phyloP scores from a whole-genome alignment of 2,329 filamentous ascomycete species.

The Clarireedia hainanense region DNA sequence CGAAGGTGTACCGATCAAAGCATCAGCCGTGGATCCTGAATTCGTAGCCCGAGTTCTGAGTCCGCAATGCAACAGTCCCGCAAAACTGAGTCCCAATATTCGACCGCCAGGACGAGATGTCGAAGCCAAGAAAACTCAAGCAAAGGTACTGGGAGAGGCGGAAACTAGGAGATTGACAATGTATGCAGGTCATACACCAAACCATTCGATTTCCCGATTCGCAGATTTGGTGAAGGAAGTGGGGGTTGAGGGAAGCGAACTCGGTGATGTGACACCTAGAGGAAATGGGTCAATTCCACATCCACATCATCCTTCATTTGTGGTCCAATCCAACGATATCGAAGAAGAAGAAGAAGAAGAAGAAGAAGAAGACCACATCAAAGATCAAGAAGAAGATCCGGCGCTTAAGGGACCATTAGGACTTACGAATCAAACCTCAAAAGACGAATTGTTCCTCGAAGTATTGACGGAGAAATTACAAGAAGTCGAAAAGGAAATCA shows the following conservation, averaged over 20 bases:
- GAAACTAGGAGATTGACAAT: conserved; percentile 48
- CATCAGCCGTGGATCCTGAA: conserved; percentile 38
- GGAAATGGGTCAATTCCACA: not conserved
- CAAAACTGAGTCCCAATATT: conserved; percentile 20
- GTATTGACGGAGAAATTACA: conserved; percentile 21
- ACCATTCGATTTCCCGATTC: conserved; percentile 46
- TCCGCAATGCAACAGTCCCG: conserved; percentile 20
- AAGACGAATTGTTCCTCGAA: conserved; percentile 21
- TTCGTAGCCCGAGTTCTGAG: conserved; percentile 27
- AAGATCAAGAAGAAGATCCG: conserved; percentile 18
- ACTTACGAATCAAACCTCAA: conserved; percentile 16
- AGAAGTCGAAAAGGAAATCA: conserved; percentile 15
- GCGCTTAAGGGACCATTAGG: conserved; percentile 22
- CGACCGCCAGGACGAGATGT: conserved; percentile 13
- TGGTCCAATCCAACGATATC: not conserved
- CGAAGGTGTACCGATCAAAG: conserved; percentile 52
- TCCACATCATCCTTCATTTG: not conserved
- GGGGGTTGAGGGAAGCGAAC: conserved; percentile 8
- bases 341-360: not conserved
- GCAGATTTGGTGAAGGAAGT: conserved; percentile 29
- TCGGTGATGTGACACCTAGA: conserved; percentile 24
- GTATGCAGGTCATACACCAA: conserved; percentile 57
- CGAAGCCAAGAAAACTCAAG: conserved; percentile 9
- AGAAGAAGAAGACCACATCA: conserved; percentile 1
- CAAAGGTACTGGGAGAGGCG: conserved; percentile 15